Evolutionary conservation across 148 eudicot species (phyloP), one percentile per base, ranked within the genome.

Genomic region (Fagopyrum tataricum): DNA sequence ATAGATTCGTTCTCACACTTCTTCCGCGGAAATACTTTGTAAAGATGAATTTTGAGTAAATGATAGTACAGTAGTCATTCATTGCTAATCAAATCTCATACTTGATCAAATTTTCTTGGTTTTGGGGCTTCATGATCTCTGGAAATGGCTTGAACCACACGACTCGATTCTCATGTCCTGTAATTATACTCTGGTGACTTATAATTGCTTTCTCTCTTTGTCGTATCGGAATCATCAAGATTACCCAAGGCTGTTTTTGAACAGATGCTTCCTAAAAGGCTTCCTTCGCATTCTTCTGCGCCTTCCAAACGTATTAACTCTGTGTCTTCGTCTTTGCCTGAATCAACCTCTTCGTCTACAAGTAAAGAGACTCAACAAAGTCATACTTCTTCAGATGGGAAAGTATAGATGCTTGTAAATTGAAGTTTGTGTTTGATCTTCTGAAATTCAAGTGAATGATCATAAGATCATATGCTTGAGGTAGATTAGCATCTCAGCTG

Each of bases 261-360:
- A 37, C 98, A 95, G 74, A 95, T 95, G 96, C 82, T 91, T 49
- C 98, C 98, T 5, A 94, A 95, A 76, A 87, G 79, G 79, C 72
- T 84, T 58, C 96, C 93, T n/a, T 21, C 80, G 7, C 93, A 76
- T 24, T 73, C 85, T 72, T 91, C 97, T 6, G 81, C 93, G 80
- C 98, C 98, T 17, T 95, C 97, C 0, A 87, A 71, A 78, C 85
- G 98, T 11, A 81, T 87, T 31, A 91, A 95, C 73, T 85, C 89
- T 62, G 84, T 88, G n/a, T 21, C 68, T 62, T 2, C 68, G 9
- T 62, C 68, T 37, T 15, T 37, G 41, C n/a, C 51, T 42, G 72
- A 42, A n/a, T 14, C 51, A 15, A 55, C 74, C 21, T 64, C 77
- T 70, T 77, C 88, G 21, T 78, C 83, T 18, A 69, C 82, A 21